A percentile compares a stretch with the other conserved stretches of the same genome.
phyloP scores from a whole-genome alignment of 495 filamentous ascomycete species.

The Cladorrhinum samala region DNA sequence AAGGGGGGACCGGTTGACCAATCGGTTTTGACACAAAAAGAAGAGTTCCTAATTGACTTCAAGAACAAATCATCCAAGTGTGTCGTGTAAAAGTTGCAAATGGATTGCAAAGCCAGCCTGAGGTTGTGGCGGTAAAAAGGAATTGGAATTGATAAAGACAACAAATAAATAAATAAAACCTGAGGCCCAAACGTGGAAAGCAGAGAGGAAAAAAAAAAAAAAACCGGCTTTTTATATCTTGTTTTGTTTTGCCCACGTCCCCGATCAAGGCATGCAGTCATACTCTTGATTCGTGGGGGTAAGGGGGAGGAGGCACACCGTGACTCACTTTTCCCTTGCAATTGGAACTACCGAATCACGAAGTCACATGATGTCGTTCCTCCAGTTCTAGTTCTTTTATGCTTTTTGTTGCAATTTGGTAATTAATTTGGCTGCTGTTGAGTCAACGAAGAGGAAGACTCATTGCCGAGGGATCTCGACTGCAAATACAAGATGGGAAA shows the following conservation, averaged over 20 bases:
- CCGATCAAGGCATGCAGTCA: constrained; percentile 2
- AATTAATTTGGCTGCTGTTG: neutral
- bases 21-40: too few relatives aligned
- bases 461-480: too few relatives aligned
- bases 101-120: too few relatives aligned
- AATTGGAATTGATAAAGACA: too few relatives aligned
- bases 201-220: neutral
- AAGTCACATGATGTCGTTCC: neutral
- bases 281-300: neutral
- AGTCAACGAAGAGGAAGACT: neutral
- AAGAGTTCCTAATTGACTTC: neutral
- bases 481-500: too few relatives aligned
- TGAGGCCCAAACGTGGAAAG: neutral
- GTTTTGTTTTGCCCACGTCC: neutral
- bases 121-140: too few relatives aligned
- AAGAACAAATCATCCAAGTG: too few relatives aligned
- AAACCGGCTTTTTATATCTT: neutral
- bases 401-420: neutral
- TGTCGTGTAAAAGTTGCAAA: too few relatives aligned
- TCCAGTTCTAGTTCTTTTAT: too few relatives aligned
- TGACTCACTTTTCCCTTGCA: constrained; percentile 4
- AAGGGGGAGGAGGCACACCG: neutral
- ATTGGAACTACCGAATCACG: too few relatives aligned
- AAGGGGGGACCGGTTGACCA: too few relatives aligned
- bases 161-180: too few relatives aligned